Conservation (phyloP, 805 yeast genomes). For the Teunomyces pallodes region DNA sequence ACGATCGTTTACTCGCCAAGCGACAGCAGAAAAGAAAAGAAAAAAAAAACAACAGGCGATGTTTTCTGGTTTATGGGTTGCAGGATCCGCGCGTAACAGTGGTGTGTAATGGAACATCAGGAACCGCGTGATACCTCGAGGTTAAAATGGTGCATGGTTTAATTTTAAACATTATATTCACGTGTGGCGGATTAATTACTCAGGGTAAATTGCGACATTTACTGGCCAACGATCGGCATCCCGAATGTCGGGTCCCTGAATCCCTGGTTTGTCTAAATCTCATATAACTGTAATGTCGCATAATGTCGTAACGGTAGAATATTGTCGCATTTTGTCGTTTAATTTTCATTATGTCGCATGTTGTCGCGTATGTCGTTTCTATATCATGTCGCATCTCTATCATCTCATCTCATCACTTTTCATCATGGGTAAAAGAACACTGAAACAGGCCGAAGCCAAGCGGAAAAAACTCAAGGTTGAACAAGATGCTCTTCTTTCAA, state of each 20-base stretch:
- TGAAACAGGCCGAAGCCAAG: constrained; percentile 20
- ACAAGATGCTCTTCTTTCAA: constrained; percentile 39
- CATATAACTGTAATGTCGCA: not conserved
- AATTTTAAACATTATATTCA: too few relatives aligned
- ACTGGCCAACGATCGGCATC: too few relatives aligned
- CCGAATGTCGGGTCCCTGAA: not conserved
- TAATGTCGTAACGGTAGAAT: not conserved
- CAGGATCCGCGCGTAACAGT: not conserved
- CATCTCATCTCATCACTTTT: not conserved
- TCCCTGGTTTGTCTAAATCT: too few relatives aligned
- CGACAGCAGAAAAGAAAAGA: not conserved
- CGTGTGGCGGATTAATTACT: too few relatives aligned
- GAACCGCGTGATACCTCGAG: not conserved
- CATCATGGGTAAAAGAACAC: constrained; percentile 33
- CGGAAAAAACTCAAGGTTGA: constrained; percentile 39
- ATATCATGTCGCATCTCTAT: not conserved
- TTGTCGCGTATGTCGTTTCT: not conserved
- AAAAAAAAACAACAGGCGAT: not conserved
- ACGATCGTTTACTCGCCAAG: constrained; percentile 11
- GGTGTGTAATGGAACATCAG: not conserved
- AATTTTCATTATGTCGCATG: not conserved
- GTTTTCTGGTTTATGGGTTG: too few relatives aligned
- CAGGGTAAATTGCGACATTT: not conserved
- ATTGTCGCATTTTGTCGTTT: not conserved
- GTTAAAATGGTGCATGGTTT: too few relatives aligned